Percentiles rank a stretch among this genome's conserved stretches.
Evolutionary conservation across 116 monocot species (phyloP).

Genomic region (Phalaenopsis hybrid): DNA sequence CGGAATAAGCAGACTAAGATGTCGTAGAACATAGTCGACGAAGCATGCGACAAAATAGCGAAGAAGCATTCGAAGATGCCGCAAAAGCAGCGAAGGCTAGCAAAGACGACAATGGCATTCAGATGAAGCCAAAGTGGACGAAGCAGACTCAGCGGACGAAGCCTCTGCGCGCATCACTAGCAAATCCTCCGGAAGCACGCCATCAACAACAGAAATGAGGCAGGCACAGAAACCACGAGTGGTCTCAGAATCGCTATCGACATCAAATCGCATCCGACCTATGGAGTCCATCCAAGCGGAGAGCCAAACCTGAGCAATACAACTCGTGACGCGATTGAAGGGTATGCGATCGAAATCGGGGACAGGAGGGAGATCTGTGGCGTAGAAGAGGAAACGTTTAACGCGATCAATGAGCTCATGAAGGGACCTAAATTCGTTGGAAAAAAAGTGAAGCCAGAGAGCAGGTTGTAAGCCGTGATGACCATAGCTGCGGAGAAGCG

Average conservation of each 20-base stretch:
- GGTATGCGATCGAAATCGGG: slow-evolving; percentile 30
- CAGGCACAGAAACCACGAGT: slow-evolving; percentile 81
- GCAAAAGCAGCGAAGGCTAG: no score
- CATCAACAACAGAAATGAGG: slow-evolving; percentile 51
- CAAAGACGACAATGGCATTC: no score
- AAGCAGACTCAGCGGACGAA: no score
- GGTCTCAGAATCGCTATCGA: slow-evolving; percentile 91
- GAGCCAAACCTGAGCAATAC: slow-evolving; percentile 90
- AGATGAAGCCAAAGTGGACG: no score
- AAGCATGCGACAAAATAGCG: no score
- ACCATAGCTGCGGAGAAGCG: no score
- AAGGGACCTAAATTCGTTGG: no score
- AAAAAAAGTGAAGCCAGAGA: no score
- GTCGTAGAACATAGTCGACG: no score
- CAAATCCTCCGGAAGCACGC: slow-evolving; percentile 70
- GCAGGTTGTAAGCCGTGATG: no score
- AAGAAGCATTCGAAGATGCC: no score
- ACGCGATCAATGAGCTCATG: slow-evolving; percentile 10
- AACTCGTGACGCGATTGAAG: slow-evolving; percentile 81
- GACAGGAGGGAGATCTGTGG: slow-evolving; percentile 47
- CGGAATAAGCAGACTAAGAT: no score
- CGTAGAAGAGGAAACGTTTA: slow-evolving; percentile 65
- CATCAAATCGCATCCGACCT: slow-evolving; percentile 46
- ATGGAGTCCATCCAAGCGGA: slow-evolving; percentile 8
- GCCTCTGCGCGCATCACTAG: slow-evolving; percentile 22